Evolutionary conservation across 768 basidiomycete species (phyloP), one percentile per base, ranked within the genome.

Genomic region (Xerocomellus chrysenteron): DNA sequence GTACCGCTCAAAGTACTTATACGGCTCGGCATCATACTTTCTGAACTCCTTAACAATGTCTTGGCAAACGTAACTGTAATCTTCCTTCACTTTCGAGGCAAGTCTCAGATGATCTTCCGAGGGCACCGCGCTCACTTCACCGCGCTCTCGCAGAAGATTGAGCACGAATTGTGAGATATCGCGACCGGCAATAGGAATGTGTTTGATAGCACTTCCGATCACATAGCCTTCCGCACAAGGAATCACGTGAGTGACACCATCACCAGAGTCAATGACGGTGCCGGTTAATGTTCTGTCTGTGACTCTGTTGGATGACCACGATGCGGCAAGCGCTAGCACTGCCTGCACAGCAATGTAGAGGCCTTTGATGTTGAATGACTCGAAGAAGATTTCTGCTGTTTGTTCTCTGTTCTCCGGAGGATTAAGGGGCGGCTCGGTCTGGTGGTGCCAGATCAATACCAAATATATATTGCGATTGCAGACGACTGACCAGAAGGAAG

Each of bases 341-440:
- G 97, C 97, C 72, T 98, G 97, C 0, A 99, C 97, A 50, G 95
- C 97, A 65, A 99, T 98, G 74, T 98, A 98, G 43, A 98, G 82
- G 21, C 96, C 96, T 70, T 94, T 91, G 77, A 98, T 95, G 75
- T 98, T 98, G 86, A 99, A 99, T 0, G 94, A 96, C 76, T 99
- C 97, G 73, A 98, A 99, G 83, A 99, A 98, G 77, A 98, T 98
- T 71, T 98, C 96, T 19, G 97, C 97, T 0, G 96, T 98, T 73
- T 96, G 96, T 74, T 99, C 97, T 65, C 97, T 82, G 78, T 98
- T 99, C 78, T 99, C 97, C 2, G 97, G 97, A 0, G 96, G 85
- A 70, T 99, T 98, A 54, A 99, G 85, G 24, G 97, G 96, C 5
- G 97, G 97, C 69, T 99, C 97, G n/a, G 97, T 99, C 96, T 98